Evolutionary conservation across 1,139 yeast species (phyloP).

Genomic region (Hanseniaspora uvarum): DNA sequence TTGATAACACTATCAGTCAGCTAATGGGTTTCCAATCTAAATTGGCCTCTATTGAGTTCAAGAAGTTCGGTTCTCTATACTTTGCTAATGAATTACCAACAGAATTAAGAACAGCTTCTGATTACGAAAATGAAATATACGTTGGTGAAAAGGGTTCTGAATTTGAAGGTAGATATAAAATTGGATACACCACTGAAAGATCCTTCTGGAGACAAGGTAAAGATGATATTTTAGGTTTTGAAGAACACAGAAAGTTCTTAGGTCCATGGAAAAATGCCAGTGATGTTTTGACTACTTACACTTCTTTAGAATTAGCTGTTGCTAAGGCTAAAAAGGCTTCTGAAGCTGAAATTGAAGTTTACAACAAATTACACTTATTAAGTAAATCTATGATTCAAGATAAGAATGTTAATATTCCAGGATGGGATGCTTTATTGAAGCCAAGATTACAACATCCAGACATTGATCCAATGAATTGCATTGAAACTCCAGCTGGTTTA

Average conservation of each 20-base stretch:
- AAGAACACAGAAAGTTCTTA: constrained; percentile 32
- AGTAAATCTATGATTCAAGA: constrained; percentile 49
- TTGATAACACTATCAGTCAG: constrained; percentile 51
- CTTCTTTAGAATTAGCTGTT: constrained; percentile 56
- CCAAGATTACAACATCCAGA: constrained; percentile 76
- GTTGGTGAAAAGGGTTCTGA: constrained; percentile 50
- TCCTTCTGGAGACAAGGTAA: constrained; percentile 52
- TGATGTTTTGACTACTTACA: constrained; percentile 54
- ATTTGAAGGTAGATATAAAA: constrained; percentile 64
- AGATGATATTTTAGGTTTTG: constrained; percentile 42
- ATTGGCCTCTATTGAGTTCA: constrained; percentile 47
- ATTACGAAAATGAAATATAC: constrained; percentile 41
- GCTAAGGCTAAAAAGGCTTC: constrained; percentile 50
- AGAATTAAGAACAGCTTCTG: constrained; percentile 35
- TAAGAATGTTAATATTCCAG: constrained; percentile 43
- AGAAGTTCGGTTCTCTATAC: constrained; percentile 71
- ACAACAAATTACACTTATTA: constrained; percentile 44
- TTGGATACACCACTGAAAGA: constrained; percentile 83
- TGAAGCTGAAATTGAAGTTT: constrained; percentile 37
- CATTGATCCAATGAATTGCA: constrained; percentile 79
- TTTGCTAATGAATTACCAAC: constrained; percentile 43
- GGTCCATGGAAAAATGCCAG: constrained; percentile 69
- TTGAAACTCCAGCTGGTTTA: constrained; percentile 38
- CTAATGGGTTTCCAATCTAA: constrained; percentile 50
- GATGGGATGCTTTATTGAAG: constrained; percentile 50